Percentiles rank a stretch among this genome's conserved stretches.
Conservation (phyloP, 1,139 yeast genomes). For the Suhomyces wounanorum region DNA sequence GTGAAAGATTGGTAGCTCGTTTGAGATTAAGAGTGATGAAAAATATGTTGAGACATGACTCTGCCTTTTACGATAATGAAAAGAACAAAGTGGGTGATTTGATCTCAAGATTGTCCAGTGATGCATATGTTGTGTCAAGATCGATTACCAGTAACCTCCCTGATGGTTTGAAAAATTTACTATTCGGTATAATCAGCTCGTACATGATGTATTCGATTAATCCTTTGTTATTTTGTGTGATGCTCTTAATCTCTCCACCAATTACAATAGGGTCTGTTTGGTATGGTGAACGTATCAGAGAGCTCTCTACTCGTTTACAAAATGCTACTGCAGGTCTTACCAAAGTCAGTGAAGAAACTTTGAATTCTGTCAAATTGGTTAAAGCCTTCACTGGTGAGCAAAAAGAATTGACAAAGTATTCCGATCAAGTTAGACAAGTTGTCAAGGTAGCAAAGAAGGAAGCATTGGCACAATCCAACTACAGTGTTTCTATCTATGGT, state of each 20-base stretch:
- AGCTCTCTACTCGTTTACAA: conserved; percentile 45
- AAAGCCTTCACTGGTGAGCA: conserved; percentile 51
- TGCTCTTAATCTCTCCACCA: conserved; percentile 55
- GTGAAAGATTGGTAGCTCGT: conserved; percentile 39
- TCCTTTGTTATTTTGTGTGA: conserved; percentile 49
- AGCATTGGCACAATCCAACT: conserved; percentile 51
- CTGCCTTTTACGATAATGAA: conserved; percentile 52
- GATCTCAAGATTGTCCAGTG: conserved; percentile 54
- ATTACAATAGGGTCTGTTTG: conserved; percentile 53
- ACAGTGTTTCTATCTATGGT: conserved; percentile 47
- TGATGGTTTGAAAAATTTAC: conserved; percentile 50
- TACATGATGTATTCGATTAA: conserved; percentile 52
- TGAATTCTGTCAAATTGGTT: conserved; percentile 45
- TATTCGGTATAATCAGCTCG: conserved; percentile 46
- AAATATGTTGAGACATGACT: conserved; percentile 52
- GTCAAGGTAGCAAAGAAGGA: conserved; percentile 47
- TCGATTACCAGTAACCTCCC: conserved; percentile 50
- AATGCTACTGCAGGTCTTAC: conserved; percentile 52
- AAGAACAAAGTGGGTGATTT: conserved; percentile 59
- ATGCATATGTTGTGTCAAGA: conserved; percentile 53
- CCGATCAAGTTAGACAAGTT: conserved; percentile 43
- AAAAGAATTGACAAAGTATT: conserved; percentile 44
- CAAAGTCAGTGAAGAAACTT: conserved; percentile 48
- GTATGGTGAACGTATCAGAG: conserved; percentile 51
- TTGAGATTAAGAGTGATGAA: conserved; percentile 52